Conservation (phyloP, 2,329 filamentous ascomycete species). For the Bimuria novae-zelandiae region DNA sequence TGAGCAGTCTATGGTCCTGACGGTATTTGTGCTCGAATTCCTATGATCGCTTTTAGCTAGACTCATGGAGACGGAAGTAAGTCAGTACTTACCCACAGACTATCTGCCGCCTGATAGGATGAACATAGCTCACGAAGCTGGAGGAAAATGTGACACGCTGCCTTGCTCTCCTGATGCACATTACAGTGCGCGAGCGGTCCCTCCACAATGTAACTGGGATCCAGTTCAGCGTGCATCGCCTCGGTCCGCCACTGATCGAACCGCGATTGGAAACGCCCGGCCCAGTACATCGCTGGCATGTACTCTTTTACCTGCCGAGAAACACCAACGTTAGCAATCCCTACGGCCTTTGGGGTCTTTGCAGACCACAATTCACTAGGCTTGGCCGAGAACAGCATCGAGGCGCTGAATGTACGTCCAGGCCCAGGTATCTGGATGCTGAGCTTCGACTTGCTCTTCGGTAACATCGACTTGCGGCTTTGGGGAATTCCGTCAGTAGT, state of each 20-base stretch:
- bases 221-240: slow-evolving; percentile 29
- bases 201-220: slow-evolving; percentile 15
- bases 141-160: slow-evolving; percentile 35
- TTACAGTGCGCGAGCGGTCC: slow-evolving; percentile 27
- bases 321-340: slow-evolving; percentile 26
- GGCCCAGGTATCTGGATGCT: background rate
- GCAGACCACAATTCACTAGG: slow-evolving; percentile 1
- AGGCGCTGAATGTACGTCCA: background rate
- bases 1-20: slow-evolving; percentile 34
- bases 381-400: background rate
- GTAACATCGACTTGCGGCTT: background rate
- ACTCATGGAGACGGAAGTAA: background rate
- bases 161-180: slow-evolving; percentile 32
- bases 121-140: slow-evolving; percentile 38
- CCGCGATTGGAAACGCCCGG: slow-evolving; percentile 39
- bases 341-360: slow-evolving; percentile 1
- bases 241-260: slow-evolving; percentile 43
- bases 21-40: slow-evolving; percentile 43
- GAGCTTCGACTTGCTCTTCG: background rate
- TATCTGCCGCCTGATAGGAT: slow-evolving; percentile 36
- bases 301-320: slow-evolving; percentile 37
- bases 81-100: slow-evolving; percentile 34
- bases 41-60: slow-evolving; percentile 17
- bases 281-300: slow-evolving; percentile 42
- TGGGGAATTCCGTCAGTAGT: background rate